Percentiles rank a stretch among this genome's conserved stretches.
These are phyloP conservation scores for Vicia faba DNA, from an alignment of 306 rosid species.

Conservation along the genomic window DNA sequence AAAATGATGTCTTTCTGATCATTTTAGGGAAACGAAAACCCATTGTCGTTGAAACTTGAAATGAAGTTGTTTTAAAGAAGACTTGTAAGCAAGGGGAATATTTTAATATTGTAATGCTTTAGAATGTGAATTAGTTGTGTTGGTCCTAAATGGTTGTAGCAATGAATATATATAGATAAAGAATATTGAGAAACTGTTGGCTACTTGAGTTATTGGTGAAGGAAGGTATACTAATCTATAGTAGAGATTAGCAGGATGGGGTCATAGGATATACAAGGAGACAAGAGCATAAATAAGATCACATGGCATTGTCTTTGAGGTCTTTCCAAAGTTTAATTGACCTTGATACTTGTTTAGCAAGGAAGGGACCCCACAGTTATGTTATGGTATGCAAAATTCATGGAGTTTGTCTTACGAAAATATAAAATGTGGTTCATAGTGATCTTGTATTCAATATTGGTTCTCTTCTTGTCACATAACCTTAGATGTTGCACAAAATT, in stretches of 20 bases:
- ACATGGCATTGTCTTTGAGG: conserved; percentile 48
- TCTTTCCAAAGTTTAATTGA: neutral
- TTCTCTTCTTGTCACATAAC: neutral
- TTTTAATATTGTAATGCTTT: conserved; percentile 11
- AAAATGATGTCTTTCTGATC: conserved; percentile 20
- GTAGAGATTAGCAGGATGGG: neutral
- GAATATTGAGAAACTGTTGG: neutral
- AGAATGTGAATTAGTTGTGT: conserved; percentile 21
- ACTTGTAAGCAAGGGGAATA: neutral
- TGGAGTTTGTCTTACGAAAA: neutral
- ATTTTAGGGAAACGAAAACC: conserved; percentile 36
- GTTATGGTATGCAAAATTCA: neutral
- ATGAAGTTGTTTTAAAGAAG: neutral
- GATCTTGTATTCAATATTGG: neutral
- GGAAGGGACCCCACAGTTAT: neutral
- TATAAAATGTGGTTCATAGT: neutral
- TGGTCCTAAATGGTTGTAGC: conserved; percentile 19
- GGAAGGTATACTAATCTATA: neutral
- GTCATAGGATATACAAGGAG: neutral
- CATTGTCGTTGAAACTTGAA: conserved; percentile 29
- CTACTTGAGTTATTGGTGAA: conserved; percentile 17
- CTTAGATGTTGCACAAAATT: neutral
- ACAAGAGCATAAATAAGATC: conserved; percentile 35
- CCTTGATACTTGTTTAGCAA: neutral
- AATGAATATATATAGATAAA: conserved; percentile 23